Conservation (phyloP, 306 rosid genomes). For the Pyrus pyrifolia region DNA sequence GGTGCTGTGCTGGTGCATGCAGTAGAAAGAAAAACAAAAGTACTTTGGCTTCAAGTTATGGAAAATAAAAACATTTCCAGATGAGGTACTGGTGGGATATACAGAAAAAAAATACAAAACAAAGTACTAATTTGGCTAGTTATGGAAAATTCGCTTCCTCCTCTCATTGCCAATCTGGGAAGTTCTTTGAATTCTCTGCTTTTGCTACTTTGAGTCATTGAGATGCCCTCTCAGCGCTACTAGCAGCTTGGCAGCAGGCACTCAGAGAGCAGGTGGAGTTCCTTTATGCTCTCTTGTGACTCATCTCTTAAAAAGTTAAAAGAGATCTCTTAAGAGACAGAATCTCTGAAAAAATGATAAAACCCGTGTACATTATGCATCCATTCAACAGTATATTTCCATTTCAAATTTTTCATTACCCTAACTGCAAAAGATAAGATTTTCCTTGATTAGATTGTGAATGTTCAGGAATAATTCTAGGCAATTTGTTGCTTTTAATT, state of each 20-base stretch:
- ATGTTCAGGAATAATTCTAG: slow-evolving; percentile 12
- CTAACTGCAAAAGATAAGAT: slow-evolving; percentile 24
- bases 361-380: neutral
- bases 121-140: slow-evolving; percentile 17
- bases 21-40: slow-evolving; percentile 9
- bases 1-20: neutral
- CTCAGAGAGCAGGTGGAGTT: slow-evolving; percentile 20
- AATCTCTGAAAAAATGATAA: slow-evolving; percentile 20
- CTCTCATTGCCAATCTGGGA: slow-evolving; percentile 17
- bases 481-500: neutral
- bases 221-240: slow-evolving; percentile 12
- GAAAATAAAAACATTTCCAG: neutral
- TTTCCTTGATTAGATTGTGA: neutral
- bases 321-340: neutral
- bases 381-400: neutral
- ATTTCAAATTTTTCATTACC: slow-evolving; percentile 15
- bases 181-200: slow-evolving; percentile 1
- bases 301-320: neutral
- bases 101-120: neutral
- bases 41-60: slow-evolving; percentile 17
- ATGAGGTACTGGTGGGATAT: no score
- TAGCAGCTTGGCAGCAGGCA: neutral
- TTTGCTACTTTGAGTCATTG: neutral
- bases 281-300: slow-evolving; percentile 24
- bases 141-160: slow-evolving; percentile 7